These are phyloP conservation scores for Limonomyces culmigenus DNA, from an alignment of 1,284 basidiomycete genomes.

Conservation along the genomic window DNA sequence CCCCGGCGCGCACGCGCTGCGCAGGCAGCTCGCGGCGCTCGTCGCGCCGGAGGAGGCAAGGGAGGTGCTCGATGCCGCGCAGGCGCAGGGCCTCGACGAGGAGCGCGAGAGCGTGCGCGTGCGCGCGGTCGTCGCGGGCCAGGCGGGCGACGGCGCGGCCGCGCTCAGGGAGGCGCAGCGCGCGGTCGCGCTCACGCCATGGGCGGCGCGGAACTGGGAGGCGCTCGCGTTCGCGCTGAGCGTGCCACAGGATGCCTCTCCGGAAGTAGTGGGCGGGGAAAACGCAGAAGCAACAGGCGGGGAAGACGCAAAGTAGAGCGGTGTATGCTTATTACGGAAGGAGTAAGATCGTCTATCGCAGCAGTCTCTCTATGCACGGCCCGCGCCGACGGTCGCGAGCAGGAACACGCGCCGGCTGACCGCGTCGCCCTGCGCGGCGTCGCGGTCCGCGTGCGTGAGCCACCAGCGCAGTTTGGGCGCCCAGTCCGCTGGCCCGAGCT, in stretches of 20 bases:
- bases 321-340: not conserved
- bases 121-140: constrained; percentile 21
- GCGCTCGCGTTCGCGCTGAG: constrained; percentile 31
- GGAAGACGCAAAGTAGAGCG: constrained; percentile 1
- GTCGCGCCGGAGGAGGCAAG: constrained; percentile 13
- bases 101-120: constrained; percentile 17
- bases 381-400: constrained; percentile 14
- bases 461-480: constrained; percentile 40
- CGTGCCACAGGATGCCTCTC: too few relatives aligned
- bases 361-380: constrained; percentile 3
- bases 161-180: constrained; percentile 38
- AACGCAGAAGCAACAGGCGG: constrained; percentile 6
- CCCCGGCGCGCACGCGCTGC: constrained; percentile 29
- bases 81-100: constrained; percentile 80
- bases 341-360: not conserved
- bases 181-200: constrained; percentile 53
- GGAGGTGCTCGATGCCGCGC: constrained; percentile 45
- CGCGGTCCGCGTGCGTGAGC: constrained; percentile 24
- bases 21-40: constrained; percentile 35
- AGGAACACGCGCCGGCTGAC: constrained; percentile 24
- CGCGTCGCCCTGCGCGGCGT: constrained; percentile 15
- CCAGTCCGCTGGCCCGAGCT: constrained; percentile 22
- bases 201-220: constrained; percentile 38
- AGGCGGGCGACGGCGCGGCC: constrained; percentile 11
- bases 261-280: constrained; percentile 6